Evolutionary conservation across 495 filamentous ascomycete genomes (phyloP).

Genomic region (Talaromyces adpressus): DNA sequence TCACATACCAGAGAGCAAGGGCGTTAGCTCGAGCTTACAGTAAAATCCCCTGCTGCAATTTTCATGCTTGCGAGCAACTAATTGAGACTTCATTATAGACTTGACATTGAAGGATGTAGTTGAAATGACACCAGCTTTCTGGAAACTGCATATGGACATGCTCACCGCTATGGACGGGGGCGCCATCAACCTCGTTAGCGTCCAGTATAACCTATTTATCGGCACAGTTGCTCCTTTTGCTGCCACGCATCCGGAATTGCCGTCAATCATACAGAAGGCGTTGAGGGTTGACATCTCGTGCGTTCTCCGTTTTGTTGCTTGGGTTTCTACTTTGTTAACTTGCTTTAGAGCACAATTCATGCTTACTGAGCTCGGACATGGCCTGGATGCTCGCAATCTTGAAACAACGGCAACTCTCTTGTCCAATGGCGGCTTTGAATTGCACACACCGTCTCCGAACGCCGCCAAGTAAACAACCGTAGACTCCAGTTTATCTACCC

Average conservation of each 20-base stretch:
- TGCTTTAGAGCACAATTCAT: constrained; percentile 22
- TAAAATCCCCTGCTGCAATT: constrained; percentile 2
- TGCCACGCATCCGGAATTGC: constrained; percentile 18
- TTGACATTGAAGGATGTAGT: not conserved
- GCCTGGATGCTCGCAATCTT: constrained; percentile 28
- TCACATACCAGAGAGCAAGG: constrained; percentile 17
- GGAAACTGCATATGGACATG: constrained; percentile 14
- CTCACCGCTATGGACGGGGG: constrained; percentile 12
- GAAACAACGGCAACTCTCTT: constrained; percentile 30
- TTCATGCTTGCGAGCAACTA: not conserved
- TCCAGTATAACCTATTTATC: constrained; percentile 30
- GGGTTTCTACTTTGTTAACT: not conserved
- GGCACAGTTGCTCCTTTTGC: constrained; percentile 28
- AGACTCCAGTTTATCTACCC: not conserved
- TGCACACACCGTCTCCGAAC: constrained; percentile 19
- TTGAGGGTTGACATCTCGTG: constrained; percentile 23
- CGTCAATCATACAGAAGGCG: constrained; percentile 17
- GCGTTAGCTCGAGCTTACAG: constrained; percentile 13
- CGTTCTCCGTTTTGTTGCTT: not conserved
- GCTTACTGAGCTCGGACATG: constrained; percentile 31
- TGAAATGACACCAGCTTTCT: constrained; percentile 11
- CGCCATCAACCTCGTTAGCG: constrained; percentile 19
- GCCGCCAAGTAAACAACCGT: constrained; percentile 11
- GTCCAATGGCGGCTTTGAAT: constrained; percentile 24
- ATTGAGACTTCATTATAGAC: not conserved